Evolutionary conservation across 495 filamentous ascomycete genomes (phyloP).

Genomic region (Penicillium salamii): DNA sequence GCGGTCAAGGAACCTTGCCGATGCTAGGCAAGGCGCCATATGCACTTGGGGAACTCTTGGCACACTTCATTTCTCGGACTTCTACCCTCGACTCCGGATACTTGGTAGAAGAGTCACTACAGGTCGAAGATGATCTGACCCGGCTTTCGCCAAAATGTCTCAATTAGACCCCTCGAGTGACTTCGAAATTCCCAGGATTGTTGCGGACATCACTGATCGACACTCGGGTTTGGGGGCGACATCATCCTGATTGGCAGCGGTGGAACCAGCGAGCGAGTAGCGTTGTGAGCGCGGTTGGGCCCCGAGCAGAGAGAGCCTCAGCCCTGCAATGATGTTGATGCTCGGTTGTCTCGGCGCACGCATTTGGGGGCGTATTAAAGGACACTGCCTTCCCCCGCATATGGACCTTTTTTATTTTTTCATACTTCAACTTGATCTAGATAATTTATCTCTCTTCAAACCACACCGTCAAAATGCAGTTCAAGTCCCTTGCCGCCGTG

Average conservation of each 20-base stretch:
- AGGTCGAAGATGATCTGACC: too few relatives aligned
- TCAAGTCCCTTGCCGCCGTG: constrained; percentile 17
- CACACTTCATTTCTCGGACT: too few relatives aligned
- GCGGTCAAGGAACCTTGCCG: too few relatives aligned
- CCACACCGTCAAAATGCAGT: constrained; percentile 19
- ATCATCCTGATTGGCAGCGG: not conserved
- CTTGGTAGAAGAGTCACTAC: too few relatives aligned
- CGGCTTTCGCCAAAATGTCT: too few relatives aligned
- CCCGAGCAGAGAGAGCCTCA: constrained; percentile 1
- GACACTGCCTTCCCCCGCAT: not conserved
- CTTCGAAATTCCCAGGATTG: too few relatives aligned
- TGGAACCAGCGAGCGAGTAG: not conserved
- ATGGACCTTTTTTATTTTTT: not conserved
- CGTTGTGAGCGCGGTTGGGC: too few relatives aligned
- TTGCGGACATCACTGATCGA: not conserved
- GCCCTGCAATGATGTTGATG: not conserved
- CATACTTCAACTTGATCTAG: too few relatives aligned
- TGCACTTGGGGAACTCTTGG: too few relatives aligned
- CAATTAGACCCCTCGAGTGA: too few relatives aligned
- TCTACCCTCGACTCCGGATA: too few relatives aligned
- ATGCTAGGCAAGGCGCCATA: too few relatives aligned
- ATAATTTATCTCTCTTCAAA: not conserved
- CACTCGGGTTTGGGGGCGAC: not conserved
- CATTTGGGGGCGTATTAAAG: constrained; percentile 4
- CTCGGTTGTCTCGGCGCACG: not conserved